These are phyloP conservation scores for Phaeosphaeriaceae sp. DNA, from an alignment of 2,329 filamentous ascomycete genomes.

Conservation along the genomic window DNA sequence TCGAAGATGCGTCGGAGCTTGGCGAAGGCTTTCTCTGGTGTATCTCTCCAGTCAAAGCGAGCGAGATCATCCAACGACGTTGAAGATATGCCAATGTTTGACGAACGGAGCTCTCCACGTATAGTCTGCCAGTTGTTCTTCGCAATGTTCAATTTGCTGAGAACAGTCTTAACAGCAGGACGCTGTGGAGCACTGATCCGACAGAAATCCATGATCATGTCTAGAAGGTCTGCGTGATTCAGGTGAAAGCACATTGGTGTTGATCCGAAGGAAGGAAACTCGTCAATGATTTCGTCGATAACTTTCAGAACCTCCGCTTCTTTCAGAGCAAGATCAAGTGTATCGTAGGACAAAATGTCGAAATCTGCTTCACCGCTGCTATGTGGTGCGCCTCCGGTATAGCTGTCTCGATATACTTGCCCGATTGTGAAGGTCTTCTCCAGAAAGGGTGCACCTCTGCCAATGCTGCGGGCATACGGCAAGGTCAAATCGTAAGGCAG, in stretches of 20 bases:
- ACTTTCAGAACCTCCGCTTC: constrained; percentile 96
- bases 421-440: constrained; percentile 88
- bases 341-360: constrained; percentile 87
- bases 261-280: constrained; percentile 76
- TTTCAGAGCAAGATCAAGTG: constrained; percentile 82
- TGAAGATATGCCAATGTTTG: constrained; percentile 79
- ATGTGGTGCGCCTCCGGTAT: constrained; percentile 79
- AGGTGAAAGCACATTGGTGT: constrained; percentile 86
- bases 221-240: constrained; percentile 85
- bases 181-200: constrained; percentile 74
- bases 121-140: constrained; percentile 85
- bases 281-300: constrained; percentile 84
- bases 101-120: constrained; percentile 79
- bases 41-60: constrained; percentile 86
- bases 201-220: constrained; percentile 89
- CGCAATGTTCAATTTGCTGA: constrained; percentile 87
- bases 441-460: constrained; percentile 69
- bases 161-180: constrained; percentile 76
- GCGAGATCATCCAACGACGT: constrained; percentile 91
- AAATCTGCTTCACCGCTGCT: constrained; percentile 93
- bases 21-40: constrained; percentile 75
- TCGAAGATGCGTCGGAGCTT: constrained; percentile 64
- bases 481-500: constrained; percentile 93
- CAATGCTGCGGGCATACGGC: constrained; percentile 84
- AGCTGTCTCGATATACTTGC: constrained; percentile 80